Base-by-base conservation (phyloP, 345 rosid species). In the Excoecaria agallocha region DNA sequence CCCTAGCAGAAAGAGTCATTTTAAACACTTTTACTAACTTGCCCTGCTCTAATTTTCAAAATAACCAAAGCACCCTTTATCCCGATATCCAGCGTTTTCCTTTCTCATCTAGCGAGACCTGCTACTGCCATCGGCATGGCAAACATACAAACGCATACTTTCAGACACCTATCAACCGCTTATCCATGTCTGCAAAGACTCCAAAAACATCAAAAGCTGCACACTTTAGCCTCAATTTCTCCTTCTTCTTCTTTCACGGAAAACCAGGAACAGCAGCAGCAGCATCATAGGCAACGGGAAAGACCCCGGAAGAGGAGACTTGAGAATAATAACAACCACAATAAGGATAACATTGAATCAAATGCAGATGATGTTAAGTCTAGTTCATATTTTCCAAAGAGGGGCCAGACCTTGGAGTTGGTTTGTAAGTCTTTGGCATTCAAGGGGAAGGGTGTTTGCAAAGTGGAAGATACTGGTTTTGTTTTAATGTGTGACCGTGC, bases 401-500 rank as follows among this genome's bases (percentile, higher is more conserved):
- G 86, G 77, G 91, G 90, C 16, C 95, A 94, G 24, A 87, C 84
- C 8, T 75, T 94, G 76, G 97, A 94, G 84, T 78, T 94, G 74
- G 97, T 84, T 3, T 92, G 98, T 54, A 91, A 90, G 84, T 86
- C 95, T 78, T 74, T 92, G 74, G 98, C 89, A n/a, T 94, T 88
- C 76, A 94, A 94, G 62, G 97, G 97, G 5, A 89, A 87, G 80
- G 97, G 98, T 9, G 79, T 92, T 49, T 94, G 97, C 59, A 90
- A 89, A 81, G 97, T 85, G 69, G 83, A 83, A 4, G 95, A 86
- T 24, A 88, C 97, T 60, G 98, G 98, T 57, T 89, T 87, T 77
- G 89, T 94, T 71, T 88, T 90, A 69, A 80, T 92, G 90, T 92
- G 97, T 78, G 93, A 89, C 82, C 88, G 96, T 49, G 97, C 94